Conservation (phyloP, 202 grass and related monocot genomes). For the Hordeum pubiflorum region DNA sequence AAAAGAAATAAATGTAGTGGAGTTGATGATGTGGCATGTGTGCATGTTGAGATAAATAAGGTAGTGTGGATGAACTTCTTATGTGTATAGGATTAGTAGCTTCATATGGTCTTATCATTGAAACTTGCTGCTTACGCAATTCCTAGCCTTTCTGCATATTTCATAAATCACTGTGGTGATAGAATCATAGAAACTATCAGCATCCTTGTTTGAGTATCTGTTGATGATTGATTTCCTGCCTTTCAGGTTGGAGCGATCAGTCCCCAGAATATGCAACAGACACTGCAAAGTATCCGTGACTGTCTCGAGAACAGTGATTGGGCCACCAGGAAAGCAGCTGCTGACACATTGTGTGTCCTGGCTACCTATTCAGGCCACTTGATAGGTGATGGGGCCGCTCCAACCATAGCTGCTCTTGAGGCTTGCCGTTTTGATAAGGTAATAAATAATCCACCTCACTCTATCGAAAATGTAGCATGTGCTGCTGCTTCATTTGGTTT, state of each 20-base stretch:
- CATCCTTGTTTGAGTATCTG: slow-evolving; percentile 19
- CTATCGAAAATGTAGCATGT: not conserved
- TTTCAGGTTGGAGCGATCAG: slow-evolving; percentile 95
- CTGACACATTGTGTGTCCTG: slow-evolving; percentile 80
- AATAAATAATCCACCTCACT: slow-evolving; percentile 12
- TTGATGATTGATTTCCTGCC: not conserved
- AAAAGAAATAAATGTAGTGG: too few species aligned
- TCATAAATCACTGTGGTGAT: not conserved
- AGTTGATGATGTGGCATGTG: too few species aligned
- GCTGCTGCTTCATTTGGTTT: slow-evolving; percentile 10
- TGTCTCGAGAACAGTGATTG: slow-evolving; percentile 94
- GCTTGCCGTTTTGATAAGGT: slow-evolving; percentile 99
- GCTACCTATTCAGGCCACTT: slow-evolving; percentile 66
- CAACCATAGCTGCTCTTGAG: slow-evolving; percentile 72
- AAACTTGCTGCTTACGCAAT: not conserved
- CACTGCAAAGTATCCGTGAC: slow-evolving; percentile 74
- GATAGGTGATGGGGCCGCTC: slow-evolving; percentile 61
- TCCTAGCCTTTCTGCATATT: not conserved
- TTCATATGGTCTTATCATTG: not conserved
- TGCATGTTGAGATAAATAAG: too few species aligned
- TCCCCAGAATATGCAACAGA: slow-evolving; percentile 76
- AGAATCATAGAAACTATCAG: not conserved
- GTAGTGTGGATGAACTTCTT: too few species aligned
- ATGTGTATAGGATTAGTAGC: not conserved
- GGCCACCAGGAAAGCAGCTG: slow-evolving; percentile 89